Evolutionary conservation across 495 filamentous ascomycete species (phyloP), one percentile per base, ranked within the genome.

Genomic region (Penicillium longicatenatum): DNA sequence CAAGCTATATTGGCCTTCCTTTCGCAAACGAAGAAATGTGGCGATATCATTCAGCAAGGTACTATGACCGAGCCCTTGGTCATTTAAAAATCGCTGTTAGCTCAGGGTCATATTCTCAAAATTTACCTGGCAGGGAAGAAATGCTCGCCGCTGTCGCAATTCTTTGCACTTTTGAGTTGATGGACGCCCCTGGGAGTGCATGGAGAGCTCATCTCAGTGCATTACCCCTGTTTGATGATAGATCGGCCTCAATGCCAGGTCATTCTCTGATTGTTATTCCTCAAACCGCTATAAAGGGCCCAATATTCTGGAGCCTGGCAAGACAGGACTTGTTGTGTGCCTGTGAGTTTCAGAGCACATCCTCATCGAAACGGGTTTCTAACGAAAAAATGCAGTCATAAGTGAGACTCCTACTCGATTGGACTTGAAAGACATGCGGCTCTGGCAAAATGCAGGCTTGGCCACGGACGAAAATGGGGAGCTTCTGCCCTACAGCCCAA

Each of bases 121-220:
- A 33, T 22, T 10, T 42, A 6, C 42, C 50, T 1, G 55, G 59
- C 20, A 63, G 59, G n/a, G 62, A 68, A 49, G 62, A 68, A 42
- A 68, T 65, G 54, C 60, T 68, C 1, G 66, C 60, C 20, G 62
- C 55, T 12, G 60, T 68, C 19, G 66, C 66, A 11, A 68, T 68
- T 33, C 43, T 68, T 2, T 63, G 66, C 41, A 30, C 48, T 2
- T 65, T 52, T 29, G 66, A 69, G 31, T 35, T 69, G 19, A 63
- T 63, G 54, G 66, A 66, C 39, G 61, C 62, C 22, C 62, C 66
- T 24, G 55, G 66, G 29, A 64, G 33, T 16, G 60, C 54, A 45
- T 69, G 66, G 66, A 51, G 55, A 47, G 63, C 60, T 44, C 62
- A 63, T 54, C 56, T 65, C 8, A 64, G 60, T 22, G 66, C 63